Evolutionary conservation across 805 yeast species (phyloP).

Genomic region (Wickerhamomyces chaumierensis): DNA sequence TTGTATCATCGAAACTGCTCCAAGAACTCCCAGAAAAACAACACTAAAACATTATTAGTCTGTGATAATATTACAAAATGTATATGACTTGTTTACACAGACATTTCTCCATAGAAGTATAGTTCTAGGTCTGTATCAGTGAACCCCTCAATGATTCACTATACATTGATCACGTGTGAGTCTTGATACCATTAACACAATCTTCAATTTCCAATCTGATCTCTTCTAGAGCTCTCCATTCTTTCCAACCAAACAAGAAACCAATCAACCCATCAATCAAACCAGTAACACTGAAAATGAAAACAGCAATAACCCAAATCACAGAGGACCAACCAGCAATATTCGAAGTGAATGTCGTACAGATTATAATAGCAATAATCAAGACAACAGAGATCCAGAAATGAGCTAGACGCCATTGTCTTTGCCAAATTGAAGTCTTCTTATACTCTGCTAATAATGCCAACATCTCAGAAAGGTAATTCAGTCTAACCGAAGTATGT

Average conservation of each 20-base stretch:
- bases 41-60: too few relatives aligned
- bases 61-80: too few relatives aligned
- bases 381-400: slow-evolving; percentile 44
- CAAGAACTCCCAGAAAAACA: too few relatives aligned
- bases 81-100: too few relatives aligned
- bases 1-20: too few relatives aligned
- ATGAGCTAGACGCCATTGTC: slow-evolving; percentile 53
- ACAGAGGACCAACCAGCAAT: slow-evolving; percentile 52
- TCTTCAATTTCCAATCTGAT: slow-evolving; percentile 57
- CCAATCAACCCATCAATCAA: slow-evolving; percentile 69
- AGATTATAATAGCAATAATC: slow-evolving; percentile 42
- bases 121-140: too few relatives aligned
- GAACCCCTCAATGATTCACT: too few relatives aligned
- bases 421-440: slow-evolving; percentile 47
- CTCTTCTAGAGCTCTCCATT: slow-evolving; percentile 65
- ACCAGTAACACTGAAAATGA: slow-evolving; percentile 54
- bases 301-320: slow-evolving; percentile 47
- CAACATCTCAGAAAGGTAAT: slow-evolving; percentile 38
- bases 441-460: slow-evolving; percentile 34
- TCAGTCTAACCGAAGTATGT: slow-evolving; percentile 1
- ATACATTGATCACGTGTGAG: too few relatives aligned
- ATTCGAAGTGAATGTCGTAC: slow-evolving; percentile 46
- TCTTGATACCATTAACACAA: slow-evolving; percentile 3
- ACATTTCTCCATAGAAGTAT: too few relatives aligned
- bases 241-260: slow-evolving; percentile 69